phyloP scores from a whole-genome alignment of 2,329 filamentous ascomycete genomes.

The Alternaria burnsii region DNA sequence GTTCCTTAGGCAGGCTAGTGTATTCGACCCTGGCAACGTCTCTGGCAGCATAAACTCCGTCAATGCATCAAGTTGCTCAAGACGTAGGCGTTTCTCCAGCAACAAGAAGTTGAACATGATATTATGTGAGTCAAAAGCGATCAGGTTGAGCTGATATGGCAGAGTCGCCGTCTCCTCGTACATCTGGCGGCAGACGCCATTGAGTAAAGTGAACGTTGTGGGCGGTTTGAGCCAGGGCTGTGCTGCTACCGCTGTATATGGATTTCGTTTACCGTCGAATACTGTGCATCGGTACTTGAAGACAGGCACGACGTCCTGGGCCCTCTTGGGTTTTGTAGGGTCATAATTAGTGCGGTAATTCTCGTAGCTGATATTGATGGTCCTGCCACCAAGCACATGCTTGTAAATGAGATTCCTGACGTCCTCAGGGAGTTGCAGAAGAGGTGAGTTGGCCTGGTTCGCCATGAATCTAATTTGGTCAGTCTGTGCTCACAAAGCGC shows the following conservation, averaged over 20 bases:
- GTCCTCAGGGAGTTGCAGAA: conserved; percentile 36
- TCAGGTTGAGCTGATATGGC: conserved; percentile 35
- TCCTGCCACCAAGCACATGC: conserved; percentile 33
- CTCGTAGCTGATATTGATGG: conserved; percentile 35
- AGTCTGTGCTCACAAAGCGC: neutral
- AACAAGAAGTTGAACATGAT: conserved; percentile 42
- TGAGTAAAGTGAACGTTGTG: conserved; percentile 31
- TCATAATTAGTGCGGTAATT: conserved; percentile 24
- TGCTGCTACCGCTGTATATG: conserved; percentile 12
- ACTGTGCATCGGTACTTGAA: conserved; percentile 37
- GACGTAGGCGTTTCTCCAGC: conserved; percentile 30
- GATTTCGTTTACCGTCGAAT: conserved; percentile 19
- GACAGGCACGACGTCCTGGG: conserved; percentile 13
- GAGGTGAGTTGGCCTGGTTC: conserved; percentile 36
- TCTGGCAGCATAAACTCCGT: conserved; percentile 27
- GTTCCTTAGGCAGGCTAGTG: conserved; percentile 31
- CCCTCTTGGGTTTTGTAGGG: neutral
- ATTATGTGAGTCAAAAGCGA: conserved; percentile 32
- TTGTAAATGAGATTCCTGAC: conserved; percentile 35
- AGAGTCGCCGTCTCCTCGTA: conserved; percentile 40
- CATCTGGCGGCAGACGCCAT: conserved; percentile 39
- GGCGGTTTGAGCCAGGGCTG: conserved; percentile 13
- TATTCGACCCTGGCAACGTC: conserved; percentile 22
- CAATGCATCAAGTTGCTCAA: conserved; percentile 32
- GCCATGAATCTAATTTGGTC: conserved; percentile 27